phyloP scores from a whole-genome alignment of 2,329 filamentous ascomycete genomes.

The Ceratocystis colombiana region DNA sequence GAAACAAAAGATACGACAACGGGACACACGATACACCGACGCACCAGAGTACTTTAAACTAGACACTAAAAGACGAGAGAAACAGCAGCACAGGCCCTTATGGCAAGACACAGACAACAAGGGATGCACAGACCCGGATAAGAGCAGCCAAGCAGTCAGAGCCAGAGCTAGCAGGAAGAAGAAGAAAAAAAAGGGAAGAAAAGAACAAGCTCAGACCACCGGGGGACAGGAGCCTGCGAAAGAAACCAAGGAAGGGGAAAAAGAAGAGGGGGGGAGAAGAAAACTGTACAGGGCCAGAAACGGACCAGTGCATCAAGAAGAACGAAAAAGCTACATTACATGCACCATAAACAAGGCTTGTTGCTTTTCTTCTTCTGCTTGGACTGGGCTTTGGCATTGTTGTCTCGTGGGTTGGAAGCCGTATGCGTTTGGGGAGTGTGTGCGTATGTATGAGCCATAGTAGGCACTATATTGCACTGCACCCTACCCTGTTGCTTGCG shows the following conservation, averaged over 20 bases:
- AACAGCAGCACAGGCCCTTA: neutral
- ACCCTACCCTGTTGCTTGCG: neutral
- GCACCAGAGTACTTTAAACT: no score
- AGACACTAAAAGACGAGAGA: neutral
- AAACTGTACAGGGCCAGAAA: neutral
- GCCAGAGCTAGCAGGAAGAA: neutral
- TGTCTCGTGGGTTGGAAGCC: neutral
- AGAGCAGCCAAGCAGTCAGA: neutral
- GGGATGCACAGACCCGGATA: neutral
- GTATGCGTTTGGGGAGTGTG: neutral
- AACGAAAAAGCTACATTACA: slow-evolving; percentile 6
- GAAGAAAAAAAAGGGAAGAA: slow-evolving; percentile 1
- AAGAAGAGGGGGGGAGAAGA: neutral
- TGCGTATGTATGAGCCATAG: neutral
- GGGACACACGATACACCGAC: neutral
- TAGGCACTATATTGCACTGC: no score
- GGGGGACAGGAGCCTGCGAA: neutral
- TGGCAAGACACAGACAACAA: slow-evolving; percentile 2
- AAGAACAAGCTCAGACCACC: slow-evolving; percentile 8
- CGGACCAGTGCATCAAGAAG: neutral
- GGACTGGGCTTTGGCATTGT: neutral
- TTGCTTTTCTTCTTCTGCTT: neutral
- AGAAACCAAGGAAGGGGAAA: neutral
- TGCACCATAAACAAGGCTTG: neutral
- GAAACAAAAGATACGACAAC: neutral